A percentile compares a stretch with the other conserved stretches of the same genome.
phyloP scores from a whole-genome alignment of 768 basidiomycete genomes.

The Tylopilus sp. region DNA sequence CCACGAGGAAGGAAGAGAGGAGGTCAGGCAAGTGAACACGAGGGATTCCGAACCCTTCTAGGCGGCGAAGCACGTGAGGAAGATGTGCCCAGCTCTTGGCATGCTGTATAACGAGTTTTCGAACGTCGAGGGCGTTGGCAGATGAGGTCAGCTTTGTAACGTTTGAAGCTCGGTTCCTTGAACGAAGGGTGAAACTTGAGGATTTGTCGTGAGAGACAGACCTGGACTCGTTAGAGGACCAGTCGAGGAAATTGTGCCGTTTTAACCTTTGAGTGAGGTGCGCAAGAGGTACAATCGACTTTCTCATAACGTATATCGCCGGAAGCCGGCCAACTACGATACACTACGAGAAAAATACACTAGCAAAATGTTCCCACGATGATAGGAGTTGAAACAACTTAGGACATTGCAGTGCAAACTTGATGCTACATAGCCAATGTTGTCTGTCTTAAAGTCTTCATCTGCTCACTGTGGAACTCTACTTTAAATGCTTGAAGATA shows the following conservation, averaged over 20 bases:
- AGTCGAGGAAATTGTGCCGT: background rate
- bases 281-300: background rate
- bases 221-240: conserved; percentile 1
- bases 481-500: too few species aligned
- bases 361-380: too few species aligned
- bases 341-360: too few species aligned
- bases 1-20: conserved; percentile 39
- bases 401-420: too few species aligned
- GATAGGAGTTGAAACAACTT: too few species aligned
- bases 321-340: too few species aligned
- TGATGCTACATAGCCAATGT: too few species aligned
- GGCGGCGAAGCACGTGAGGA: conserved; percentile 34
- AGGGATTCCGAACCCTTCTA: conserved; percentile 50
- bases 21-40: conserved; percentile 35
- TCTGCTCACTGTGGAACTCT: too few species aligned
- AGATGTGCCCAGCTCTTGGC: conserved; percentile 38
- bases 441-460: too few species aligned
- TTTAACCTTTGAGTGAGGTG: background rate
- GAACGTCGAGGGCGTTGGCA: conserved; percentile 9
- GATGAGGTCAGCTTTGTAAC: conserved; percentile 1
- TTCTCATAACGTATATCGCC: too few species aligned
- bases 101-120: conserved; percentile 33
- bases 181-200: background rate
- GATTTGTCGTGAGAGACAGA: background rate
- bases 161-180: background rate